Base-by-base conservation (phyloP, 768 basidiomycete genomes). In the Hebeloma cylindrosporum region DNA sequence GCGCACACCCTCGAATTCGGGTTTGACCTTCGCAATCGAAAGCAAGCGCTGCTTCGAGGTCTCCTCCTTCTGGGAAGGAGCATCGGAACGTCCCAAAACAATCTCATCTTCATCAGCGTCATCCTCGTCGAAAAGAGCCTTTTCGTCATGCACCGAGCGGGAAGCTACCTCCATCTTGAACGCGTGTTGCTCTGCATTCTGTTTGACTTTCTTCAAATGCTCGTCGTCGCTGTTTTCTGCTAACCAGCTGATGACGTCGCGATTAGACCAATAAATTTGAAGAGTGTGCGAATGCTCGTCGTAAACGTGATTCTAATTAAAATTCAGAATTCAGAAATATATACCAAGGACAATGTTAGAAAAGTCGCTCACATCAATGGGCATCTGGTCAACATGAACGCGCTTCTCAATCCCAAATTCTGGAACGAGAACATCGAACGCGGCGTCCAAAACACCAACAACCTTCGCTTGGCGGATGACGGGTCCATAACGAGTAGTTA, bases 351-450 rank as follows among this genome's bases (percentile, higher is more conserved):
- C n/a, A n/a, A n/a, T n/a, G n/a, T n/a, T n/a, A 33, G 41, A 31
- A 16, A 29, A 22, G 16, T 9, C 34, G 67, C 85, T 68, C 60
- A 93, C 92, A 53, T 96, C 92, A 47, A 96, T 91, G 18, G 96
- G 95, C 91, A 99, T 96, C 68, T 98, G 93, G 62, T 98, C 96
- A 30, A 94, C 91, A 58, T 98, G 96, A 2, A 98, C 94, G 27
- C 96, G 81, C 74, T 99, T 99, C 72, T 99, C 96, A 55, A 99
- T 97, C 23, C 95, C 92, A 61, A 98, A 98, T 64, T 98, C 96
- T 30, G 92, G 88, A 9, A 98, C 83, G 23, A 95, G 71, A 21
- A 99, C 95, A 60, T 99, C 96, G 57, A 97, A 98, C 1, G 96
- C 96, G 40, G 92, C 88, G 60, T 99, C 96, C n/a, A 97, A 77